Conservation (phyloP, 192 early-diverging fungal species). For the Neocallimastix lanati region DNA sequence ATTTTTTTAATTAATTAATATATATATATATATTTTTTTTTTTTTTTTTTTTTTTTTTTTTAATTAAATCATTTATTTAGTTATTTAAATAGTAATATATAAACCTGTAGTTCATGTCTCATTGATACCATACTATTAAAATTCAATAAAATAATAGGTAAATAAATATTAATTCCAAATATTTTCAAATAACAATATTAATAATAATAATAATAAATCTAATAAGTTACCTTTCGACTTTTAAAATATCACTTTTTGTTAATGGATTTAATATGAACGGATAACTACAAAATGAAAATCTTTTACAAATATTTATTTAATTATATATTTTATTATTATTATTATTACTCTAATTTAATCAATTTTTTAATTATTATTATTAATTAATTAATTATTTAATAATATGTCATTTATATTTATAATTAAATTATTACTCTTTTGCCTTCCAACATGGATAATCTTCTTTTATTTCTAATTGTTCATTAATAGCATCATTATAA, state of each 20-base stretch:
- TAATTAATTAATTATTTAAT: too few relatives aligned
- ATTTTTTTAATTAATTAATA: conserved; percentile 26
- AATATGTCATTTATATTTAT: background rate
- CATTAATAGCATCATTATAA: conserved; percentile 51
- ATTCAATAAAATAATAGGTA: conserved; percentile 51
- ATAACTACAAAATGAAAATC: conserved; percentile 56
- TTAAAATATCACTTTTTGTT: conserved; percentile 55
- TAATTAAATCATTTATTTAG: too few relatives aligned
- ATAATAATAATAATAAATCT: too few relatives aligned
- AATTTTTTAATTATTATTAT: background rate
- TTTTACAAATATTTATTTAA: conserved; percentile 38
- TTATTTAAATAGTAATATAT: conserved; percentile 23
- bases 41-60: too few relatives aligned
- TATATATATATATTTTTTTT: conserved; percentile 18
- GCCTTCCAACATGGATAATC: conserved; percentile 54
- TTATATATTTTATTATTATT: background rate
- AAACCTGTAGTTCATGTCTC: conserved; percentile 1
- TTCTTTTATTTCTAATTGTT: conserved; percentile 53
- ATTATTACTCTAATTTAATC: background rate
- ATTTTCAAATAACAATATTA: background rate
- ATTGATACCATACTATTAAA: conserved; percentile 4
- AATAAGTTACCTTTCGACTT: conserved; percentile 48
- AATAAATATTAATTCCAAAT: background rate
- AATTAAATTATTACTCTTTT: conserved; percentile 10
- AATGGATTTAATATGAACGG: conserved; percentile 51